Percentiles rank a stretch among this genome's conserved stretches.
Evolutionary conservation across 495 filamentous ascomycete genomes (phyloP).

Genomic region (Aspergillus cristatus): DNA sequence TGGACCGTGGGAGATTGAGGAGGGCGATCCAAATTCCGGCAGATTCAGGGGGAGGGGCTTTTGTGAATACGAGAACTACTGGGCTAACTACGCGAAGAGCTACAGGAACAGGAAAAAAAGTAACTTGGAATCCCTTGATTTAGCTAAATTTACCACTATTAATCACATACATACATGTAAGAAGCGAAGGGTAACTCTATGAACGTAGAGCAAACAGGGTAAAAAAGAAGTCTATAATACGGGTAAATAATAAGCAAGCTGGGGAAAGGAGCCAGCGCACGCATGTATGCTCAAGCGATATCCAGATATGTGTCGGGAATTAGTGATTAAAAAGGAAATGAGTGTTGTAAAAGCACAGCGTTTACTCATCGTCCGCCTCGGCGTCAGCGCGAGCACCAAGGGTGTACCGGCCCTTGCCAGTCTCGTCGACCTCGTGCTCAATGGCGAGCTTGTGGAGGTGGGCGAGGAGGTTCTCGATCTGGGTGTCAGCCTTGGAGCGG

Average conservation of each 20-base stretch:
- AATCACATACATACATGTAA: conserved; percentile 44
- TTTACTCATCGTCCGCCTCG: conserved; percentile 64
- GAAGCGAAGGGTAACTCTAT: conserved; percentile 35
- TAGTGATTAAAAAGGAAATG: conserved; percentile 22
- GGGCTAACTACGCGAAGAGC: not conserved
- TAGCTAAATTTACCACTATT: conserved; percentile 40
- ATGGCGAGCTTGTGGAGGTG: conserved; percentile 68
- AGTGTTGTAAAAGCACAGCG: conserved; percentile 12
- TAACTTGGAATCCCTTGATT: conserved; percentile 27
- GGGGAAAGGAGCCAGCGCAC: conserved; percentile 13
- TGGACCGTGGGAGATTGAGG: conserved; percentile 2
- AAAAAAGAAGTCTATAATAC: conserved; percentile 40
- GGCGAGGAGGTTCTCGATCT: conserved; percentile 73
- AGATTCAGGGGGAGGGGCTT: not conserved
- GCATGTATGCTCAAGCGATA: conserved; percentile 27
- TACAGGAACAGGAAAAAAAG: conserved; percentile 1
- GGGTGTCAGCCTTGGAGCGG: conserved; percentile 61
- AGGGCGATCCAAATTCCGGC: conserved; percentile 2
- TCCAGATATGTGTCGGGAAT: conserved; percentile 12
- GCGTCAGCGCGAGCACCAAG: conserved; percentile 51
- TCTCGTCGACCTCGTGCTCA: conserved; percentile 52
- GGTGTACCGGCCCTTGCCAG: conserved; percentile 51
- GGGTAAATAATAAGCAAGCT: conserved; percentile 12
- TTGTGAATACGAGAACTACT: not conserved
- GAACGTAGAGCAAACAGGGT: conserved; percentile 20